Percentiles rank a stretch among this genome's conserved stretches.
Evolutionary conservation across 2,329 filamentous ascomycete species (phyloP).

Genomic region (Emmonsiellopsis sp.): DNA sequence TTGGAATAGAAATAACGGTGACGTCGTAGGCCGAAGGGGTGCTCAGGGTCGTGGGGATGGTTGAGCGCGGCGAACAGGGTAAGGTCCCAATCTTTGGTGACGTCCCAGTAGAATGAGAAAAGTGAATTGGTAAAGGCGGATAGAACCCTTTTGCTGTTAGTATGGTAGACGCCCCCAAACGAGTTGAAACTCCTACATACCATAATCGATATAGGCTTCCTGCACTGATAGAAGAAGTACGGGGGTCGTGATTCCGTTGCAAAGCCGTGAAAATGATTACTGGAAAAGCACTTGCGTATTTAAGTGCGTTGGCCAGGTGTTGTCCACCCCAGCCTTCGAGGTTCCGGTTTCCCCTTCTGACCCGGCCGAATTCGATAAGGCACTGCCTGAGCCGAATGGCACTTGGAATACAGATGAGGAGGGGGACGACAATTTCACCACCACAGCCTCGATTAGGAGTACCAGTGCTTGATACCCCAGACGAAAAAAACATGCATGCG

Average conservation of each 20-base stretch:
- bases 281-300: conserved; percentile 90
- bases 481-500: conserved; percentile 79
- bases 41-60: conserved; percentile 51
- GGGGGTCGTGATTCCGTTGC: conserved; percentile 53
- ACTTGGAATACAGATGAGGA: conserved; percentile 75
- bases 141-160: conserved; percentile 47
- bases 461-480: conserved; percentile 62
- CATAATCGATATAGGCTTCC: conserved; percentile 47
- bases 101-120: conserved; percentile 99
- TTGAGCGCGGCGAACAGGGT: conserved; percentile 59
- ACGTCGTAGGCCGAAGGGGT: conserved; percentile 69
- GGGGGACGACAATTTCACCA: conserved; percentile 66
- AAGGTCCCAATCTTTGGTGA: conserved; percentile 93
- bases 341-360: conserved; percentile 40
- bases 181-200: conserved; percentile 25
- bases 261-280: conserved; percentile 74
- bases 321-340: conserved; percentile 65
- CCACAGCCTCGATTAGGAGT: conserved; percentile 75
- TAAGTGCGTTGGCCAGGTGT: conserved; percentile 85
- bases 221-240: conserved; percentile 44
- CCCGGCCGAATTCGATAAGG: conserved; percentile 73
- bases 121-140: conserved; percentile 73
- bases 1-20: conserved; percentile 63
- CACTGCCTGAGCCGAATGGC: conserved; percentile 86
- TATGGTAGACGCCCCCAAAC: not conserved